phyloP scores from a whole-genome alignment of 73 alveolate genomes.

The Symbiodinium natans region DNA sequence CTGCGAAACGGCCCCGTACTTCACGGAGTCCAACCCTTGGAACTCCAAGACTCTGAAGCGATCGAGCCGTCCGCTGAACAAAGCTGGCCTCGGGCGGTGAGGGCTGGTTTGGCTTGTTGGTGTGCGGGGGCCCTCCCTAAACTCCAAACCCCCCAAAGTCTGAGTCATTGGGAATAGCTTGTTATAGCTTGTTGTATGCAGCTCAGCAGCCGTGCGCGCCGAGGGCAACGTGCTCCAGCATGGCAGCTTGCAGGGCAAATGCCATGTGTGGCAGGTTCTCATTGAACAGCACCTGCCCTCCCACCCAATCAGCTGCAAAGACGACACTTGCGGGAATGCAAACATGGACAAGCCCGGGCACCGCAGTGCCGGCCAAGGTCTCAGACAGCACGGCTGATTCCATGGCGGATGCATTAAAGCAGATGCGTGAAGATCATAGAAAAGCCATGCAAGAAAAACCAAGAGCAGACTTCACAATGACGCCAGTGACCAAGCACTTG shows the following conservation, averaged over 20 bases:
- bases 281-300: constrained; percentile 62
- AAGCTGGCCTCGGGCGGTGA: neutral
- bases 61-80: constrained; percentile 1
- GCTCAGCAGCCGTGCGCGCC: neutral
- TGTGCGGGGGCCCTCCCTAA: no score
- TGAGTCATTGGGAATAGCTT: no score
- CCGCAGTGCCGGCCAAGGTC: neutral
- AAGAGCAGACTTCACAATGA: no score
- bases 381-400: neutral
- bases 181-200: no score
- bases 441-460: no score
- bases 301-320: neutral
- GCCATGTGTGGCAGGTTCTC: constrained; percentile 82
- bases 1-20: neutral
- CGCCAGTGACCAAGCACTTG: no score
- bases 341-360: neutral
- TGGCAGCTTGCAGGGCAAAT: constrained; percentile 2
- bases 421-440: no score
- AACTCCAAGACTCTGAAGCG: neutral
- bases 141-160: no score
- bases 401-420: neutral
- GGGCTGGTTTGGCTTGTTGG: neutral
- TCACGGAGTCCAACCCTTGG: neutral
- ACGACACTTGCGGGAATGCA: neutral
- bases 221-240: constrained; percentile 24